Conservation (phyloP, 768 basidiomycete genomes). For the Suillus variegatus region DNA sequence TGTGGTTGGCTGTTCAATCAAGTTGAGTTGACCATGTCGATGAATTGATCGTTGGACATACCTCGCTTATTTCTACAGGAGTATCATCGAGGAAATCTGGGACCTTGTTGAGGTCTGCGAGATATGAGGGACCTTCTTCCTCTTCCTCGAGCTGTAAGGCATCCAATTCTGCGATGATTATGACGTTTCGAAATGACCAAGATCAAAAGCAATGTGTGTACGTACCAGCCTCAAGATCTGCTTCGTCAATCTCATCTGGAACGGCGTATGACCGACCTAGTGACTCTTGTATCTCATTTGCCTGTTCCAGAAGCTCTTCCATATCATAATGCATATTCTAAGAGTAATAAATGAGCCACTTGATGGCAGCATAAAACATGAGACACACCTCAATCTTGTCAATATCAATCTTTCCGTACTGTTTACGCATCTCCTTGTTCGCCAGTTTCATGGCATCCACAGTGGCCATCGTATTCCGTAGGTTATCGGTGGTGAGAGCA, state of each 20-base stretch:
- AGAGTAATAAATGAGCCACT: neutral
- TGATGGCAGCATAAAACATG: neutral
- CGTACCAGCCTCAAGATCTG: slow-evolving; percentile 93
- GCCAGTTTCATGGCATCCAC: slow-evolving; percentile 95
- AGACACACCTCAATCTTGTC: slow-evolving; percentile 93
- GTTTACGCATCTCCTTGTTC: slow-evolving; percentile 95
- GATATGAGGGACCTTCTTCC: slow-evolving; percentile 87
- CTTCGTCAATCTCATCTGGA: slow-evolving; percentile 97
- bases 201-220: slow-evolving; percentile 6
- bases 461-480: slow-evolving; percentile 98
- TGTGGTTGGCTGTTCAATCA: slow-evolving; percentile 38
- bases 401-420: slow-evolving; percentile 96
- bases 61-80: slow-evolving; percentile 71
- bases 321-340: slow-evolving; percentile 97
- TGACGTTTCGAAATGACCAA: slow-evolving; percentile 7
- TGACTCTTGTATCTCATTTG: slow-evolving; percentile 96
- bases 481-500: slow-evolving; percentile 93
- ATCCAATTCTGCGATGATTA: slow-evolving; percentile 71
- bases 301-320: slow-evolving; percentile 96
- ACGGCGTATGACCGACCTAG: slow-evolving; percentile 93
- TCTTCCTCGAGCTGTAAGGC: slow-evolving; percentile 91
- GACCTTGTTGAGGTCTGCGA: slow-evolving; percentile 80
- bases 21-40: slow-evolving; percentile 4
- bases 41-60: slow-evolving; percentile 27
- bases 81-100: slow-evolving; percentile 93